Evolutionary conservation across 2,329 filamentous ascomycete species (phyloP).

Genomic region (Metarhizium guizhouense): DNA sequence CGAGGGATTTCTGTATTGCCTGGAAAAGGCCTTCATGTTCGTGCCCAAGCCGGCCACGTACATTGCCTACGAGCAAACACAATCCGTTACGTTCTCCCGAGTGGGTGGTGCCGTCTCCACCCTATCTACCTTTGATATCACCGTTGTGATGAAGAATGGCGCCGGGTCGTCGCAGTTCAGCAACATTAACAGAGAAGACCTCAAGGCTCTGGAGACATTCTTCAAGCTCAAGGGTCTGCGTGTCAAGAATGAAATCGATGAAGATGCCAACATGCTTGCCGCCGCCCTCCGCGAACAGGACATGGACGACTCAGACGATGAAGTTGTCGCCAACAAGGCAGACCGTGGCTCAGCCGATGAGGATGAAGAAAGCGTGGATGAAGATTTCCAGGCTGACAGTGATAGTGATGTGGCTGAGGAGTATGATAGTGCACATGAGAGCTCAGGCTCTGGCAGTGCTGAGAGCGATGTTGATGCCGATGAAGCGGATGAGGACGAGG

Average conservation of each 20-base stretch:
- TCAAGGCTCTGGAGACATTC: slow-evolving; percentile 92
- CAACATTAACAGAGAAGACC: slow-evolving; percentile 98
- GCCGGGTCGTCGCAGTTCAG: slow-evolving; percentile 89
- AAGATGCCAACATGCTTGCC: slow-evolving; percentile 74
- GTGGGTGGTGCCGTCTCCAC: slow-evolving; percentile 91
- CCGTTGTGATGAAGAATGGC: slow-evolving; percentile 81
- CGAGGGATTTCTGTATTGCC: slow-evolving; percentile 91
- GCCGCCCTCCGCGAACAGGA: slow-evolving; percentile 77
- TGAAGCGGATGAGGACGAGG: slow-evolving; percentile 31
- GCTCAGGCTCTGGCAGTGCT: slow-evolving; percentile 60
- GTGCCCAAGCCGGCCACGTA: slow-evolving; percentile 97
- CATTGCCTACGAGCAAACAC: slow-evolving; percentile 88
- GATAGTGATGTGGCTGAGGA: slow-evolving; percentile 96
- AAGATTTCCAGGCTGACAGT: slow-evolving; percentile 88
- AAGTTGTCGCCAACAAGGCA: slow-evolving; percentile 58
- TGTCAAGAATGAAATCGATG: slow-evolving; percentile 97
- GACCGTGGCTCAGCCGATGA: slow-evolving; percentile 91
- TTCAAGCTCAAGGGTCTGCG: slow-evolving; percentile 93
- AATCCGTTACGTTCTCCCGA: slow-evolving; percentile 88
- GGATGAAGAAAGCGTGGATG: slow-evolving; percentile 89
- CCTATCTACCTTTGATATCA: slow-evolving; percentile 94
- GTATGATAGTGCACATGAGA: slow-evolving; percentile 86
- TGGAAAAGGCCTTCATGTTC: slow-evolving; percentile 98
- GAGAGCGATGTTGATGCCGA: slow-evolving; percentile 41
- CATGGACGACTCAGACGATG: slow-evolving; percentile 77